A percentile compares a stretch with the other conserved stretches of the same genome.
These are phyloP conservation scores for Boletus sp. DNA, from an alignment of 1,284 basidiomycete species.

Conservation along the genomic window DNA sequence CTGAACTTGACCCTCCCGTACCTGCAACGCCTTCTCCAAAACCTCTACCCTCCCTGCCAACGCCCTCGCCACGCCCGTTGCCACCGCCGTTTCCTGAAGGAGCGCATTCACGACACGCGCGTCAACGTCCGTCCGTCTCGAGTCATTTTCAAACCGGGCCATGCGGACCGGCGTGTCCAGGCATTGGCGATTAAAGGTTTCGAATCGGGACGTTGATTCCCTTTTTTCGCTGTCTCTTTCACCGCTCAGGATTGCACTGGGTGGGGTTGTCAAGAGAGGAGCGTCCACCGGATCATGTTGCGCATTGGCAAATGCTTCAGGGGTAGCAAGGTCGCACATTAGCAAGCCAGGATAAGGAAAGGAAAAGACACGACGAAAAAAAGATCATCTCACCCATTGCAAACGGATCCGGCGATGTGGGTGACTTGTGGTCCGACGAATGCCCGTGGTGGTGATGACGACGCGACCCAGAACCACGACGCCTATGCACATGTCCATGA, in stretches of 20 bases:
- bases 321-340: background rate
- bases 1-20: background rate
- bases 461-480: constrained; percentile 16
- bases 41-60: constrained; percentile 26
- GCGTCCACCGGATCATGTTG: constrained; percentile 7
- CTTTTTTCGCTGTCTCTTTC: background rate
- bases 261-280: constrained; percentile 8
- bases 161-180: background rate
- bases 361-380: too few species aligned
- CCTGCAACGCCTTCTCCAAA: constrained; percentile 21
- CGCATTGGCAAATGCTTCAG: constrained; percentile 20
- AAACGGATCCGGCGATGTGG: constrained; percentile 19
- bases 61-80: constrained; percentile 11
- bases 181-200: background rate
- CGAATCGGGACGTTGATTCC: background rate
- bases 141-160: background rate
- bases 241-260: background rate
- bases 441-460: constrained; percentile 4
- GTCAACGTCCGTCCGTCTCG: constrained; percentile 10
- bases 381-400: constrained; percentile 17
- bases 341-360: background rate
- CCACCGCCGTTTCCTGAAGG: constrained; percentile 17
- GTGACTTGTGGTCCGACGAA: constrained; percentile 2
- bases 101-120: constrained; percentile 11
- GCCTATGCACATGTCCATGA: constrained; percentile 5